Evolutionary conservation across 345 rosid species (phyloP).

Genomic region (Odontarrhena argentea): DNA sequence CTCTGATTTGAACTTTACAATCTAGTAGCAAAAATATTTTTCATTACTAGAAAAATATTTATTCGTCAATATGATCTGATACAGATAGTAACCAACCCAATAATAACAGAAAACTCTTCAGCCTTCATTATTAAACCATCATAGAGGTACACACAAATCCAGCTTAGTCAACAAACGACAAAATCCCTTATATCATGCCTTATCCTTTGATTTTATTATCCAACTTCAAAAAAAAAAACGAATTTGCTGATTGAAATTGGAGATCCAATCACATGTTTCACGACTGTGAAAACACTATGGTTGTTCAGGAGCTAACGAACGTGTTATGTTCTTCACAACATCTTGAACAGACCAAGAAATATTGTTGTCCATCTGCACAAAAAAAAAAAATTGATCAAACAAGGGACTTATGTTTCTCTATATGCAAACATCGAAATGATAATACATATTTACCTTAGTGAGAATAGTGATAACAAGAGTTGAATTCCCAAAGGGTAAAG

Average conservation of each 20-base stretch:
- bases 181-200: constrained; percentile 2
- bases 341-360: constrained; percentile 38
- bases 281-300: constrained; percentile 1
- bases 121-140: neutral
- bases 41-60: too few species aligned
- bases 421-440: neutral
- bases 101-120: too few species aligned
- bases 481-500: constrained; percentile 65
- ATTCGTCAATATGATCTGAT: too few species aligned
- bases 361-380: constrained; percentile 36
- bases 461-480: constrained; percentile 64
- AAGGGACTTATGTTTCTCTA: neutral
- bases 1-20: too few species aligned
- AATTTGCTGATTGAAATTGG: neutral
- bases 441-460: constrained; percentile 52
- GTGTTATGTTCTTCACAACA: constrained; percentile 39
- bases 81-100: too few species aligned
- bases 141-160: constrained; percentile 16
- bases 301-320: constrained; percentile 33
- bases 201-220: constrained; percentile 6
- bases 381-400: too few species aligned
- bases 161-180: constrained; percentile 26
- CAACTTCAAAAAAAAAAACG: constrained; percentile 12
- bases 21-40: too few species aligned
- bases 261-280: constrained; percentile 15